phyloP scores from a whole-genome alignment of 768 basidiomycete genomes.

The Chalciporus piperatus region DNA sequence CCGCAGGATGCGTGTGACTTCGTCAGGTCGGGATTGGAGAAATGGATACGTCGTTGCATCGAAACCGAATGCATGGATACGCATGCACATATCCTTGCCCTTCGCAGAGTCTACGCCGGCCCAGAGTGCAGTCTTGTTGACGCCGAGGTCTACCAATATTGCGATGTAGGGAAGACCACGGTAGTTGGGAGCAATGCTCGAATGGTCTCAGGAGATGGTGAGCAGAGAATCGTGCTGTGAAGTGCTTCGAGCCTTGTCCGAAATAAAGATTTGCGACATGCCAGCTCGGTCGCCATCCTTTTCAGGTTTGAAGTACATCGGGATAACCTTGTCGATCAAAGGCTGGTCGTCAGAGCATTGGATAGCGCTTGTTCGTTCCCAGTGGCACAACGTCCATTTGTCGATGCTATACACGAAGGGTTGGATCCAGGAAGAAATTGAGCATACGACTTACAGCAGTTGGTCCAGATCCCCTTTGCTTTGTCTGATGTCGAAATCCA shows the following conservation, averaged over 20 bases:
- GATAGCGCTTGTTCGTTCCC: constrained; percentile 2
- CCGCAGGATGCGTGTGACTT: no score
- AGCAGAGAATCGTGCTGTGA: not conserved
- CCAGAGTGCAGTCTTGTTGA: no score
- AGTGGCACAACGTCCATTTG: constrained; percentile 4
- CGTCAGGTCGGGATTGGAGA: no score
- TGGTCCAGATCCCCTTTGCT: not conserved
- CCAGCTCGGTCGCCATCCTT: not conserved
- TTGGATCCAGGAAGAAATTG: not conserved
- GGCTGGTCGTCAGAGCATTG: constrained; percentile 5
- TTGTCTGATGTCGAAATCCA: not conserved
- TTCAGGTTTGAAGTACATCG: constrained; percentile 1
- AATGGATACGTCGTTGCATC: no score
- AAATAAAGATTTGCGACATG: constrained; percentile 6
- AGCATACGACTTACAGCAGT: not conserved
- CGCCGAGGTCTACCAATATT: not conserved
- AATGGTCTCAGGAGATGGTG: not conserved
- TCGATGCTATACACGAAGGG: not conserved
- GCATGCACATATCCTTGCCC: no score
- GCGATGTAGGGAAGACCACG: not conserved
- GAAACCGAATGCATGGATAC: no score
- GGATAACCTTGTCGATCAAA: constrained; percentile 6
- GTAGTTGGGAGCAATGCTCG: not conserved
- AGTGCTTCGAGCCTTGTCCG: not conserved
- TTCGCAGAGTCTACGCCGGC: no score